These are phyloP conservation scores for Talinum fruticosum DNA, from an alignment of 148 eudicot species.

Conservation along the genomic window DNA sequence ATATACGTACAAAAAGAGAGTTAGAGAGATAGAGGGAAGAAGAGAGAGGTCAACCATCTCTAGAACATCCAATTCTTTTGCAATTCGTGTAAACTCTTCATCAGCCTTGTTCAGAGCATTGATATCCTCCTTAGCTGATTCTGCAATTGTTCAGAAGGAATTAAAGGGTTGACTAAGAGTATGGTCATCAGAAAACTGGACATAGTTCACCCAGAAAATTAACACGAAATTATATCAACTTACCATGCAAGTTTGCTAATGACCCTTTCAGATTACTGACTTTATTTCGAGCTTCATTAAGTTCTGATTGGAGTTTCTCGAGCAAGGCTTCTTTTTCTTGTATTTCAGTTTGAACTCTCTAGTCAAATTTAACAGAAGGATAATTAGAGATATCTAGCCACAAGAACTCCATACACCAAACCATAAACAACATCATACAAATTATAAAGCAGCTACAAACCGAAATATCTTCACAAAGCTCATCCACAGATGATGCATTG, in stretches of 20 bases:
- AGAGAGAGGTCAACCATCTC: slow-evolving; percentile 42
- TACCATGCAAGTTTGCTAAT: slow-evolving; percentile 68
- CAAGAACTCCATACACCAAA: neutral
- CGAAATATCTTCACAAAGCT: slow-evolving; percentile 61
- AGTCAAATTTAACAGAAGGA: slow-evolving; percentile 15
- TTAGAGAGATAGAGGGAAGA: neutral
- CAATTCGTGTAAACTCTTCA: slow-evolving; percentile 46
- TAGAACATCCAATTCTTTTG: slow-evolving; percentile 42
- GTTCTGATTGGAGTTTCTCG: slow-evolving; percentile 34
- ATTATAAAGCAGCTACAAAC: slow-evolving; percentile 42
- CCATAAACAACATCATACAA: slow-evolving; percentile 3
- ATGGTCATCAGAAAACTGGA: neutral
- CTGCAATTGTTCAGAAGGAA: slow-evolving; percentile 35
- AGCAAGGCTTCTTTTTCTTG: slow-evolving; percentile 49
- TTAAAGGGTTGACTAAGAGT: neutral
- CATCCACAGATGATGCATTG: slow-evolving; percentile 61
- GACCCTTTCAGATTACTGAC: slow-evolving; percentile 47
- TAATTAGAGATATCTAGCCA: slow-evolving; percentile 2
- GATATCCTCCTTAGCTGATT: slow-evolving; percentile 67
- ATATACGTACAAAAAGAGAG: neutral
- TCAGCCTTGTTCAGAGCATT: slow-evolving; percentile 61
- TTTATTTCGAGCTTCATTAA: slow-evolving; percentile 50
- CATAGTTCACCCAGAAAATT: neutral
- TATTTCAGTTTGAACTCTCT: slow-evolving; percentile 53
- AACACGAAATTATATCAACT: slow-evolving; percentile 17